Base-by-base conservation (phyloP, 108 stramenopile species). In the Hondaea fermentalgiana region DNA sequence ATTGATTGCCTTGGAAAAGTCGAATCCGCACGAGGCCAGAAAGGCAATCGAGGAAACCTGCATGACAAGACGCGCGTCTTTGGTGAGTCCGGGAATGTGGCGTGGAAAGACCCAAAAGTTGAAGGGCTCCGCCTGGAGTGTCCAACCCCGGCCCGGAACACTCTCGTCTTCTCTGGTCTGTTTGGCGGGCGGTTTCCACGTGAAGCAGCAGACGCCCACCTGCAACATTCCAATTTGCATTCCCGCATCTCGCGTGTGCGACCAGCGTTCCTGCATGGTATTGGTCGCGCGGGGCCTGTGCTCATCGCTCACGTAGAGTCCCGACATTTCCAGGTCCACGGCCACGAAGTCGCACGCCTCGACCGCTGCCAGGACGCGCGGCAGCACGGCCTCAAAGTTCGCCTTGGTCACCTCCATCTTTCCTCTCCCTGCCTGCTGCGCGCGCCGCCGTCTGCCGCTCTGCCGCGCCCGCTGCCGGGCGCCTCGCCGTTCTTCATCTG, bases 341-440 rank as follows among this genome's bases (percentile, higher is more conserved):
- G 76, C 76, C 45, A 83, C n/a, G 76, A 83, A 83, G 76, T 83
- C 76, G 28, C 76, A 83, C 51, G 45, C n/a, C 28, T 8, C 76
- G 17, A 83, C 51, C 49, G 49, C 51, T 19, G 6, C 76, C 19
- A 6, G 4, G 10, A 83, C 76, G 45, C 25, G 6, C 19, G 45
- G 49, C 49, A 83, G 51, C 16, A 12, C 45, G 23, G 19, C 76
- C 45, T 23, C 76, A 35, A 83, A 83, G 76, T 83, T 83, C 4
- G 2, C 76, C n/a, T 17, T 12, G 10, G 45, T 53, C 17, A 83
- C 76, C 45, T 83, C 76, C 76, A 83, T 69, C 35, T 17, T 83
- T 0, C 35, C 35, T 35, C 35, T 35, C 2, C 35, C 35, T 2
- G 35, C 35, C 35, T 35, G 35, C 35, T 35, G 35, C 35, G 35